Evolutionary conservation across 2,329 filamentous ascomycete species (phyloP), one percentile per base, ranked within the genome.

Genomic region (Periconia sp.): DNA sequence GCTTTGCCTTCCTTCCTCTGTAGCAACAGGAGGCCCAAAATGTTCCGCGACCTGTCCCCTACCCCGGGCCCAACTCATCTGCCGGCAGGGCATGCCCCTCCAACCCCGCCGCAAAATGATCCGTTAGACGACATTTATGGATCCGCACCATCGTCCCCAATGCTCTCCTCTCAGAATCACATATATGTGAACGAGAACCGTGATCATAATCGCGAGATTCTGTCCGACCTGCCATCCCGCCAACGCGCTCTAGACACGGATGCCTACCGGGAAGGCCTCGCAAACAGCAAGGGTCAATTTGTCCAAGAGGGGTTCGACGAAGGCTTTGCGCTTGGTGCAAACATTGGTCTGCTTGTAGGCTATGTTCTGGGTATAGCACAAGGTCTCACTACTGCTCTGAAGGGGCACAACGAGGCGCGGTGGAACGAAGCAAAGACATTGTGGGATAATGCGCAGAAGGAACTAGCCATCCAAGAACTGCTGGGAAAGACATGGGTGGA

Each of bases 241-340:
- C 84, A 87, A 58, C 80, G 83, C 29, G 85, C 88, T 41, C 90
- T 96, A 67, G 81, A 84, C 38, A 96, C 88, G 6, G 85, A 88
- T 26, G 94, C 94, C 15, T 97, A 97, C 72, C 86, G 92, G 46
- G 92, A 96, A 60, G 94, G 92, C 31, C 81, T 97, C 39, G 80
- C 86, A 0, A 76, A 75, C 3, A 88, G 87, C 22, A 97, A 97
- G 68, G 81, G 82, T 18, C 73, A 78, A 34, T 87, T 84, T 59
- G 83, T 96, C 18, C 94, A 99, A 71, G 78, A 78, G 11, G 92
- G 92, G 0, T 97, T 99, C 63, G 94, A 99, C 66, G 89, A 92
- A 52, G 92, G 92, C 0, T 97, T 91, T 66, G 78, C 84, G 11
- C 77, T 97, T 0, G 94, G 94, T 10, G 92, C 90, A 1, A 84